phyloP scores from a whole-genome alignment of 495 filamentous ascomycete genomes.

The Penicillium lividum region DNA sequence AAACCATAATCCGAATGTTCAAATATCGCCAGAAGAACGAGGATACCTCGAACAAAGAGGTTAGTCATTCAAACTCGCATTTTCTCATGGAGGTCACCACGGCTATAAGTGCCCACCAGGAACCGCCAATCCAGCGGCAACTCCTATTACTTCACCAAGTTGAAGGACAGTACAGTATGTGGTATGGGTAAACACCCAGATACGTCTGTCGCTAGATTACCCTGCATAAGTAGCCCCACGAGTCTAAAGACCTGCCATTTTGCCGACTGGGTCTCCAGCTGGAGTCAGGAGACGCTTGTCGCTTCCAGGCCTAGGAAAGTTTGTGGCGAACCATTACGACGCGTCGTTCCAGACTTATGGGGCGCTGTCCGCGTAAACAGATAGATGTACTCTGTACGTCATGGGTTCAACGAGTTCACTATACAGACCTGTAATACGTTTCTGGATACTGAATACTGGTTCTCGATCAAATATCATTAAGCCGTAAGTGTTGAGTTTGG shows the following conservation, averaged over 20 bases:
- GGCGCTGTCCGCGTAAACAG: no score
- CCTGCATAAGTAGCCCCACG: no score
- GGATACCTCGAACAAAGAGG: background rate
- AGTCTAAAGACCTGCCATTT: constrained; percentile 22
- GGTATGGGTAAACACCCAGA: background rate
- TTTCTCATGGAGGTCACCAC: no score
- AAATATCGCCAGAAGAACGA: background rate
- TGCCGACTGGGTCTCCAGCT: constrained; percentile 28
- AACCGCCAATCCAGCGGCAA: background rate
- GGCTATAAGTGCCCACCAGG: background rate
- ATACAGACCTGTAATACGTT: no score
- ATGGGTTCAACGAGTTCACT: background rate
- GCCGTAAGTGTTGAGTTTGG: background rate
- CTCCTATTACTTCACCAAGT: background rate
- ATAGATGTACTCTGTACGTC: background rate
- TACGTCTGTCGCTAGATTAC: no score
- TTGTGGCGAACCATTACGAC: constrained; percentile 27
- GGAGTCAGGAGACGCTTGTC: constrained; percentile 36
- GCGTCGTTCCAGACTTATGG: constrained; percentile 9
- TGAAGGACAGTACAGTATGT: background rate
- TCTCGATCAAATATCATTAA: background rate
- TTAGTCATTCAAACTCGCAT: no score
- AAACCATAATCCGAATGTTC: background rate
- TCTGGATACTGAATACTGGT: background rate
- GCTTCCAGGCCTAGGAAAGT: constrained; percentile 37